Percentiles rank a stretch among this genome's conserved stretches.
phyloP scores from a whole-genome alignment of 1,284 basidiomycete species.

The Meira nashicola region DNA sequence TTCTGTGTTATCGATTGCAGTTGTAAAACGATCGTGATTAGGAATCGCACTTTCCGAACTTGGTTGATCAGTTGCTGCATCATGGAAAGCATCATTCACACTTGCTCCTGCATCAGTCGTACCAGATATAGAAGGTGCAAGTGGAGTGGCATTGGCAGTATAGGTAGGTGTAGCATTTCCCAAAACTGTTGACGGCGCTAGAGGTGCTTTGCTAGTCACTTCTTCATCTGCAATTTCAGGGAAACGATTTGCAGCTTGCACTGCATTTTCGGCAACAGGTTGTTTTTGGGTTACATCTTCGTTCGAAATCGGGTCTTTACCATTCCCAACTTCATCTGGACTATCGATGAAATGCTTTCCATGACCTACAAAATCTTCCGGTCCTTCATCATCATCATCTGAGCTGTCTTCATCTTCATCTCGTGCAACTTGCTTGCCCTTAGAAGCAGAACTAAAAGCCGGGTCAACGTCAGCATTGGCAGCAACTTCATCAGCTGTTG shows the following conservation, averaged over 20 bases:
- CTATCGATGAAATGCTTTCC: neutral
- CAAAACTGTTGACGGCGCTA: neutral
- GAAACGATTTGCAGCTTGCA: slow-evolving; percentile 17
- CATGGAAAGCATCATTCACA: slow-evolving; percentile 10
- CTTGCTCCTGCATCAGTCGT: neutral
- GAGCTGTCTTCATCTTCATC: slow-evolving; percentile 35
- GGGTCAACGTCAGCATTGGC: slow-evolving; percentile 61
- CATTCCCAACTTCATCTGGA: slow-evolving; percentile 9
- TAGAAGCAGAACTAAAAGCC: slow-evolving; percentile 19
- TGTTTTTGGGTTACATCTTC: slow-evolving; percentile 10
- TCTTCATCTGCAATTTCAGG: slow-evolving; percentile 17
- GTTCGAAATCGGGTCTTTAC: slow-evolving; percentile 1
- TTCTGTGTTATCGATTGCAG: slow-evolving; percentile 7
- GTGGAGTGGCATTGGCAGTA: neutral
- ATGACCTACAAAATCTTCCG: slow-evolving; percentile 33
- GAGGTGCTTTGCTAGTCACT: slow-evolving; percentile 1
- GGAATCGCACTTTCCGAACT: neutral
- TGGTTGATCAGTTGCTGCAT: slow-evolving; percentile 6
- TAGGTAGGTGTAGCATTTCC: neutral
- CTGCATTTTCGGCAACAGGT: slow-evolving; percentile 11
- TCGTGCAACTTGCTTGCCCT: slow-evolving; percentile 22
- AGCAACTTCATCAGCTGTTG: slow-evolving; percentile 49
- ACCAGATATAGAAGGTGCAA: slow-evolving; percentile 10
- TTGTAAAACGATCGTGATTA: slow-evolving; percentile 10
- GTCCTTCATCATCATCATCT: slow-evolving; percentile 37